Conservation (phyloP, 2,329 filamentous ascomycete species). For the Fusarium nodosum region DNA sequence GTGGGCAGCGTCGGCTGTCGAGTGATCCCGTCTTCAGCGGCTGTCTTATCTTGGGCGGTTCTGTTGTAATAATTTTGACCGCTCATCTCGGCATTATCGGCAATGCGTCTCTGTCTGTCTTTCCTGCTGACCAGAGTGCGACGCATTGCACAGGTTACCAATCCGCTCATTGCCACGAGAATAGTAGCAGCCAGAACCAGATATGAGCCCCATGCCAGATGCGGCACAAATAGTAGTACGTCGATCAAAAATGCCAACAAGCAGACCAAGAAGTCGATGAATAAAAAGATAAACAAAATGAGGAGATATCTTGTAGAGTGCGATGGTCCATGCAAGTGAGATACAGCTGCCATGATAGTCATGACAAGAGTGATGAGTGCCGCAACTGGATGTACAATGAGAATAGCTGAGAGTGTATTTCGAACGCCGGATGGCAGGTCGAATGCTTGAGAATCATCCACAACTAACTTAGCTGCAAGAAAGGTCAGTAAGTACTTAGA, state of each 20-base stretch:
- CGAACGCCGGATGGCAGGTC: constrained; percentile 67
- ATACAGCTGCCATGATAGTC: constrained; percentile 81
- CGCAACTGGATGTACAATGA: constrained; percentile 93
- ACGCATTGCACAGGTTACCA: constrained; percentile 95
- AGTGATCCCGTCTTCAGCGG: constrained; percentile 56
- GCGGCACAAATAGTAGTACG: constrained; percentile 92
- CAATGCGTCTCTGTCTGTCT: constrained; percentile 91
- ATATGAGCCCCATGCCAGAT: constrained; percentile 94
- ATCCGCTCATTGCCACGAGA: constrained; percentile 81
- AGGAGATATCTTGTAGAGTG: constrained; percentile 93
- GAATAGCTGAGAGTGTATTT: constrained; percentile 82
- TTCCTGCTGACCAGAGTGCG: constrained; percentile 91
- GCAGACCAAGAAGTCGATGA: constrained; percentile 86
- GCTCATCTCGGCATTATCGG: constrained; percentile 96
- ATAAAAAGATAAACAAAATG: constrained; percentile 84
- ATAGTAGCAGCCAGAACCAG: constrained; percentile 91
- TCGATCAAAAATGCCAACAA: constrained; percentile 93
- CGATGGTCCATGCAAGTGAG: constrained; percentile 88
- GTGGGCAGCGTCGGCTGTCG: constrained; percentile 72
- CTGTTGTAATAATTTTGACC: constrained; percentile 90
- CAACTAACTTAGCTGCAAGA: constrained; percentile 43
- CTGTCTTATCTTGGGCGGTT: constrained; percentile 67
- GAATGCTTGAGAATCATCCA: constrained; percentile 62
- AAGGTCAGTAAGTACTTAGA: constrained; percentile 29
- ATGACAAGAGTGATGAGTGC: constrained; percentile 88